A percentile compares a stretch with the other conserved stretches of the same genome.
These are phyloP conservation scores for Ustilago nuda DNA, from an alignment of 1,284 basidiomycete genomes.

Conservation along the genomic window DNA sequence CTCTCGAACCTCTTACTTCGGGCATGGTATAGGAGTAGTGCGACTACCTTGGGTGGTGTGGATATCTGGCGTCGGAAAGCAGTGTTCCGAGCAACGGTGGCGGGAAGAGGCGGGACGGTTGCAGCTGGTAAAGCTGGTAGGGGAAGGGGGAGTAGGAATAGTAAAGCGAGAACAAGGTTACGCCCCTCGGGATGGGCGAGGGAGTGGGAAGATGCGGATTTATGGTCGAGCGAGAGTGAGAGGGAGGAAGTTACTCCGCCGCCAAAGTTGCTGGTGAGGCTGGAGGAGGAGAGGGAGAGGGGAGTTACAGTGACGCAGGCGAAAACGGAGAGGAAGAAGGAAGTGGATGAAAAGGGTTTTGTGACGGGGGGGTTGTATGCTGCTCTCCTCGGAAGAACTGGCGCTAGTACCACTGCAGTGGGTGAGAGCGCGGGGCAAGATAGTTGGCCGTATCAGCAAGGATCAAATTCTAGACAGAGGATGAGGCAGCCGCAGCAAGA, in stretches of 20 bases:
- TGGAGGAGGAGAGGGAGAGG: background rate
- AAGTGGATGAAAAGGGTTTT: slow-evolving; percentile 11
- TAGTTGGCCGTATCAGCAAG: slow-evolving; percentile 14
- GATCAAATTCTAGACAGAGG: background rate
- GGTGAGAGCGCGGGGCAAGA: background rate
- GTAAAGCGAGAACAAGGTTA: slow-evolving; percentile 38
- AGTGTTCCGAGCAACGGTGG: slow-evolving; percentile 45
- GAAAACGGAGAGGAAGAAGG: slow-evolving; percentile 9
- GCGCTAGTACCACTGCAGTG: background rate
- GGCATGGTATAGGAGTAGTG: slow-evolving; percentile 30
- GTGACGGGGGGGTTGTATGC: slow-evolving; percentile 29
- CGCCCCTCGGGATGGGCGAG: slow-evolving; percentile 45
- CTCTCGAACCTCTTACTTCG: slow-evolving; percentile 37
- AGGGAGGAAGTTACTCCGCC: slow-evolving; percentile 35
- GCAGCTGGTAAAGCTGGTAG: slow-evolving; percentile 39
- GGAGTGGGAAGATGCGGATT: slow-evolving; percentile 60
- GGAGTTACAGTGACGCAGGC: slow-evolving; percentile 30
- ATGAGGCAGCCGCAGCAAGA: slow-evolving; percentile 14
- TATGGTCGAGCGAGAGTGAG: slow-evolving; percentile 56
- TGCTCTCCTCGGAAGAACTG: slow-evolving; percentile 21
- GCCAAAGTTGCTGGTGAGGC: slow-evolving; percentile 10
- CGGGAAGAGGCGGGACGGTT: slow-evolving; percentile 57
- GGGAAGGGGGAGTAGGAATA: slow-evolving; percentile 38
- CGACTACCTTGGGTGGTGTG: slow-evolving; percentile 3
- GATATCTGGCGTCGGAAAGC: slow-evolving; percentile 52